These are phyloP conservation scores for Carex parvula DNA, from an alignment of 176 grass and related monocot genomes.

Conservation along the genomic window DNA sequence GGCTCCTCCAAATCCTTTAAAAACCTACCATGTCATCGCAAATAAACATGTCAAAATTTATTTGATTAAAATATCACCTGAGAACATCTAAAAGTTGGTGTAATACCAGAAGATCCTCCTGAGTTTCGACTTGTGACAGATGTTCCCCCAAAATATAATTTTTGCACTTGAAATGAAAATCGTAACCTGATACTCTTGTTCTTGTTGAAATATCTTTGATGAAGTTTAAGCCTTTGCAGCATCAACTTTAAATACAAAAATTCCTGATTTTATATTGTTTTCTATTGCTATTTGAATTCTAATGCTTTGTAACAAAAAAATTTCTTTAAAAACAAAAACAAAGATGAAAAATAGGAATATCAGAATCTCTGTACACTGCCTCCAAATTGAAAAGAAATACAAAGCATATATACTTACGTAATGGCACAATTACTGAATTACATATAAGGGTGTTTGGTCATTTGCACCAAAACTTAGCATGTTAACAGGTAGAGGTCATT, in stretches of 20 bases:
- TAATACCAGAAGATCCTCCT: too few species aligned
- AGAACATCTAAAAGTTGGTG: background rate
- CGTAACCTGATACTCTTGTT: background rate
- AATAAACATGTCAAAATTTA: background rate
- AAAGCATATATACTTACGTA: background rate
- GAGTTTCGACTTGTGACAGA: background rate
- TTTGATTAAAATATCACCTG: background rate
- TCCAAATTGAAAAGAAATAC: background rate
- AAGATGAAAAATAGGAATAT: background rate
- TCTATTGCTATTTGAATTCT: background rate
- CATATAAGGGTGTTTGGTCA: background rate
- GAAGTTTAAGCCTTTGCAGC: background rate
- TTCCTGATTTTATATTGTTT: background rate
- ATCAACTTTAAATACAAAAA: background rate
- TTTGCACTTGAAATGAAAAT: background rate
- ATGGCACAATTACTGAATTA: background rate
- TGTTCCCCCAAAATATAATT: background rate
- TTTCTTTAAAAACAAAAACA: background rate
- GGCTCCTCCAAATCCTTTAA: too few species aligned
- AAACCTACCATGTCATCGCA: background rate
- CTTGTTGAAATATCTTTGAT: background rate
- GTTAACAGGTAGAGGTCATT: too few species aligned
- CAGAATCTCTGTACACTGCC: background rate
- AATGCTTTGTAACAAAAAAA: background rate
- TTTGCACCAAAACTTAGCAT: too few species aligned